A percentile compares a stretch with the other conserved stretches of the same genome.
These are phyloP conservation scores for Marchantia paleacea DNA, from an alignment of 225 moss, liverwort and hornwort species.

Conservation along the genomic window DNA sequence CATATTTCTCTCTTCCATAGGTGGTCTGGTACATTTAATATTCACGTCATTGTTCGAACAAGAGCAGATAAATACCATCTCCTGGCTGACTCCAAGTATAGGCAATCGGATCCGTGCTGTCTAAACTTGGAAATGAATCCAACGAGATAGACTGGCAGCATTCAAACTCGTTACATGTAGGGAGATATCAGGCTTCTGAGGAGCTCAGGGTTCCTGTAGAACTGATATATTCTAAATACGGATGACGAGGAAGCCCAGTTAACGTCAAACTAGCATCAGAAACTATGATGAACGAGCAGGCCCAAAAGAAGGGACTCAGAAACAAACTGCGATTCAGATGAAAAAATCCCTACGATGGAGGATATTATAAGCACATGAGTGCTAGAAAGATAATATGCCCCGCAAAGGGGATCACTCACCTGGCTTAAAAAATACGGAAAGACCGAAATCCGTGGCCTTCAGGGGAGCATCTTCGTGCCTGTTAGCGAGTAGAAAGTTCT, in stretches of 20 bases:
- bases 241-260: neutral
- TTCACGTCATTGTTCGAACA: neutral
- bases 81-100: neutral
- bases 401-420: conserved; percentile 22
- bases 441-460: conserved; percentile 54
- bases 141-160: neutral
- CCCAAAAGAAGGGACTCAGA: neutral
- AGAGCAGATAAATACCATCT: neutral
- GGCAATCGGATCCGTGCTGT: neutral
- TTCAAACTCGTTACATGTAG: neutral
- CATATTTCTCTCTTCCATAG: neutral
- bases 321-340: neutral
- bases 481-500: conserved; percentile 49
- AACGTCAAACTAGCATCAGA: too few species aligned
- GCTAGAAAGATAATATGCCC: neutral
- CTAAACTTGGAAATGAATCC: neutral
- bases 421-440: conserved; percentile 51
- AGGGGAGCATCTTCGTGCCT: conserved; percentile 44
- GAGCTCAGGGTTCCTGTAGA: neutral
- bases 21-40: neutral
- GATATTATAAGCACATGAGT: neutral
- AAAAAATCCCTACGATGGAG: neutral
- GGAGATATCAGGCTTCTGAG: neutral
- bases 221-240: neutral
- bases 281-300: neutral